Conservation (phyloP, 164 flowering plant genomes). For the Warburgia ugandensis region DNA sequence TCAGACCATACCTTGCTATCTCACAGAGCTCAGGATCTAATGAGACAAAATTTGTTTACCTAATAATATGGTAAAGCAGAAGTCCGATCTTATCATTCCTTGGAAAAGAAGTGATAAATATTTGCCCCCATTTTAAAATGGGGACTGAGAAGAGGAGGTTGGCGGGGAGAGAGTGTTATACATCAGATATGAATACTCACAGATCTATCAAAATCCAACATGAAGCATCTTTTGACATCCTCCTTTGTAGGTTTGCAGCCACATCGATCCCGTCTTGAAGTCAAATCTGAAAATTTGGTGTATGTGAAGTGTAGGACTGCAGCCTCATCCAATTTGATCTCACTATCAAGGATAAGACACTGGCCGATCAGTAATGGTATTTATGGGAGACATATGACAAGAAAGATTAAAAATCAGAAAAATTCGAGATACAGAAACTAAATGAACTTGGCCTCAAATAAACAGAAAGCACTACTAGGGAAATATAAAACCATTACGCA, state of each 20-base stretch:
- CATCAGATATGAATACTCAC: constrained; percentile 74
- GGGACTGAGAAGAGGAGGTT: too few species aligned
- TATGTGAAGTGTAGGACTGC: constrained; percentile 95
- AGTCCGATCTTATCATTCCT: not conserved
- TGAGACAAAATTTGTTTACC: too few species aligned
- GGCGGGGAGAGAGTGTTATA: too few species aligned
- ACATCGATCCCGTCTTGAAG: constrained; percentile 97
- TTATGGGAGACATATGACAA: not conserved
- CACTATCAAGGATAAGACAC: constrained; percentile 49
- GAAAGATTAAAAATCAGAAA: not conserved
- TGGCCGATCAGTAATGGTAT: too few species aligned
- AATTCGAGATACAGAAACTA: not conserved
- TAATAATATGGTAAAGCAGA: too few species aligned
- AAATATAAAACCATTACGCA: not conserved
- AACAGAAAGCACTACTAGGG: not conserved
- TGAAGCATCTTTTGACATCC: constrained; percentile 96
- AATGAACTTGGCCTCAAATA: not conserved
- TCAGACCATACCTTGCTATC: too few species aligned
- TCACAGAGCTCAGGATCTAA: too few species aligned
- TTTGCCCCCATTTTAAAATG: not conserved
- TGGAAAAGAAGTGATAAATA: not conserved
- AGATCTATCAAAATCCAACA: constrained; percentile 93
- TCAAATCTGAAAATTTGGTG: constrained; percentile 87
- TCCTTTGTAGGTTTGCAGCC: constrained; percentile 98
- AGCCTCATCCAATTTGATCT: constrained; percentile 91